Evolutionary conservation across 2,329 filamentous ascomycete species (phyloP), one percentile per base, ranked within the genome.

Genomic region (Curvularia verruculosa): DNA sequence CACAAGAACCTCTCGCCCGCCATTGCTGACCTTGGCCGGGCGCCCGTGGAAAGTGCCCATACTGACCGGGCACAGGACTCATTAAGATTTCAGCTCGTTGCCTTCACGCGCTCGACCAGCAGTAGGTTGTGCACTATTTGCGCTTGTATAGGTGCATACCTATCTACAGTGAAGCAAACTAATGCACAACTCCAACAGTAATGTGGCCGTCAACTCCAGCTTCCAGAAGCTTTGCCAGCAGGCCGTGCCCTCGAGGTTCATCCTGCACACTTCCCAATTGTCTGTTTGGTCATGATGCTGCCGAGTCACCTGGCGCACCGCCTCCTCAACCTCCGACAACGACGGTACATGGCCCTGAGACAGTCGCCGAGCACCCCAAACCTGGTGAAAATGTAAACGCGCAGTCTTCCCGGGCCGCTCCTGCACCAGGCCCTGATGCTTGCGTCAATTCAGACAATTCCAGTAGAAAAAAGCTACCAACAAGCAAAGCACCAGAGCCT

Each of bases 231-330:
- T 74, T 73, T 52, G 59, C 60, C 37, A 66, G n/a, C n/a, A 60
- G 10, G 46, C 15, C 76, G 26, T 88, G 85, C 70, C 85, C 85
- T 8, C 77, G 80, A 59, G 79, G 79, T 50, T 44, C 73, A 24
- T 56, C 60, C 18, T 88, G 86, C 72, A 66, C 72, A 28, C 74
- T 87, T 12, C 75, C 82, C 13, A 80, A 81, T 60, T 89, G 86
- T 75, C 81, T 87, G 19, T 89, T 87, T 73, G 78, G 75, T 12
- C 86, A 88, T 72, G 71, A 80, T 52, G 52, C 66, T 13, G n/a
- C 52, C 34, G 63, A 56, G 37, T 9, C 56, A 34, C 51, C 58
- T 37, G 43, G 40, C 26, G 29, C 44, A 21, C 48, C 28, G 3
- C 34, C 56, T 10, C 46, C 51, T 10, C 49, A 52, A 24, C 26